These are phyloP conservation scores for Nakaseomyces bracarensis DNA, from an alignment of 1,139 yeast genomes.

Conservation along the genomic window DNA sequence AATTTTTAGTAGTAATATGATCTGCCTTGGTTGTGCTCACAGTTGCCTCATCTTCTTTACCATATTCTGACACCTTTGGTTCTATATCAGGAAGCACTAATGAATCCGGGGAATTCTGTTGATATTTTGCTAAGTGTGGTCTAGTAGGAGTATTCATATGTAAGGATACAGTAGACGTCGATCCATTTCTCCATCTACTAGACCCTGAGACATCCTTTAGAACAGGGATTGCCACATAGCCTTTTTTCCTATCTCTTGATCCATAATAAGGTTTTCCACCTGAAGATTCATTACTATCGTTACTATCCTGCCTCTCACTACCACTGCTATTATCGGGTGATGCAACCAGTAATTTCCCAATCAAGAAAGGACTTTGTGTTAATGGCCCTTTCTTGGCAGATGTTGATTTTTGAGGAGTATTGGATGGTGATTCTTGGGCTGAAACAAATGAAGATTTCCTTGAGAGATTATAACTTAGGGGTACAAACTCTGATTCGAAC, in stretches of 20 bases:
- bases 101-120: not conserved
- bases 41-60: too few species aligned
- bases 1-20: too few species aligned
- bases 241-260: not conserved
- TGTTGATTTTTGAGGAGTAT: not conserved
- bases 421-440: not conserved
- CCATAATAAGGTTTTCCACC: not conserved
- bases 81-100: conserved; percentile 2
- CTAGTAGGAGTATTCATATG: not conserved
- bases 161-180: conserved; percentile 1
- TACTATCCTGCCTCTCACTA: not conserved
- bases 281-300: not conserved
- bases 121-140: not conserved
- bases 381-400: not conserved
- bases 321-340: not conserved
- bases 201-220: conserved; percentile 13
- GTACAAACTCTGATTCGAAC: conserved; percentile 2
- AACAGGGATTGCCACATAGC: conserved; percentile 9
- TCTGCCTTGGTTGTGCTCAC: too few species aligned
- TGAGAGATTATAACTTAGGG: not conserved
- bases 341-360: conserved; percentile 12
- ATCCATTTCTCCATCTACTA: conserved; percentile 11
- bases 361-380: conserved; percentile 13
- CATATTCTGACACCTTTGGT: too few species aligned
- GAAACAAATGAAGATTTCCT: not conserved